Evolutionary conservation across 2,329 filamentous ascomycete species (phyloP).

Genomic region (Trichoderma afroharzianum): DNA sequence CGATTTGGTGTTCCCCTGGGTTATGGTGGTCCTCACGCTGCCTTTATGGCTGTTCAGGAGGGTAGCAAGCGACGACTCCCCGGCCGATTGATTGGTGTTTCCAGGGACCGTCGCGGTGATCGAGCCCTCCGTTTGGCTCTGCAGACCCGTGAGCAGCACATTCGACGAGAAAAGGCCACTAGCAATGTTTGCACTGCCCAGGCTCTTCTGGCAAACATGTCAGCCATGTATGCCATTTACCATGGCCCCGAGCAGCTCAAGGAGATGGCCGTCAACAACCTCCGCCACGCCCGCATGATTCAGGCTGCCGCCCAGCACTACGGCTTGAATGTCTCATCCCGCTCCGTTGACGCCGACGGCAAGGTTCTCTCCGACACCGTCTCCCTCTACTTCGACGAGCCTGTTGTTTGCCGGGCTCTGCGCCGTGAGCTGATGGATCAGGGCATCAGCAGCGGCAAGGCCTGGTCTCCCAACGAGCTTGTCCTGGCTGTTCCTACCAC

Average conservation of each 20-base stretch:
- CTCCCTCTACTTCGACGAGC: conserved; percentile 50
- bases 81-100: conserved; percentile 83
- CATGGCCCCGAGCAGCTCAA: conserved; percentile 82
- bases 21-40: conserved; percentile 90
- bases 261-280: conserved; percentile 74
- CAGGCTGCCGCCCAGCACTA: conserved; percentile 60
- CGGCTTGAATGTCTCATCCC: conserved; percentile 61
- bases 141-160: conserved; percentile 94
- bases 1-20: conserved; percentile 89
- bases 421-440: conserved; percentile 44
- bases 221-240: conserved; percentile 89
- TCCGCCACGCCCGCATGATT: conserved; percentile 66
- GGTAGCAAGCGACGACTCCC: conserved; percentile 94
- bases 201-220: conserved; percentile 92
- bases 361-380: conserved; percentile 76
- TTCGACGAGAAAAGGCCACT: conserved; percentile 91
- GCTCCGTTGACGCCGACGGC: conserved; percentile 52
- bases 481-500: conserved; percentile 28
- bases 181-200: conserved; percentile 98
- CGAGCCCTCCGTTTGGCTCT: conserved; percentile 78
- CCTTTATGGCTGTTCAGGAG: conserved; percentile 89
- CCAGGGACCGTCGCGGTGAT: conserved; percentile 82
- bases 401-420: conserved; percentile 23
- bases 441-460: conserved; percentile 74
- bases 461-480: conserved; percentile 25